Evolutionary conservation across 1,284 basidiomycete genomes (phyloP), one percentile per base, ranked within the genome.

Genomic region (Papiliotrema nemorosa): DNA sequence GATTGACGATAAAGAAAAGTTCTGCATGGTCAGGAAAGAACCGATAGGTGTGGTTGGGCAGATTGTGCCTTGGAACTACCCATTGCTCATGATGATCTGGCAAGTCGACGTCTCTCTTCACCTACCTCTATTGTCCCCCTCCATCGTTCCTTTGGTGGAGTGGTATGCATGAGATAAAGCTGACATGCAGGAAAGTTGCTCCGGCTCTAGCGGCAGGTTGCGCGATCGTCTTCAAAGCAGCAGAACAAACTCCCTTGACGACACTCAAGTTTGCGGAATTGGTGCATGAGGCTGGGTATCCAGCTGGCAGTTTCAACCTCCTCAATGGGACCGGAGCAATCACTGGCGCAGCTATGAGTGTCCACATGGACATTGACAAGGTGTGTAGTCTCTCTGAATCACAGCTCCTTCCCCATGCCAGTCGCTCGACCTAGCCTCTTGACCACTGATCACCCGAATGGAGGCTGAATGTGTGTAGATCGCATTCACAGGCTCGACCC

Each of bases 171-270:
- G n/a, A n/a, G n/a, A n/a, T n/a, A n/a, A 83, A 82, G 64, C 91
- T 92, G 90, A 89, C 88, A 84, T 78, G 85, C 10, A 92, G 90
- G 90, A 93, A 93, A 76, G 80, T 92, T 46, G 90, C 84, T 9
- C 91, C 91, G 24, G 91, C 90, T 5, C 80, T 94, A 48, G 90
- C 91, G 7, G 84, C 83, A 38, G 70, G 70, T 14, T 70, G 68
- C 49, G 66, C 64, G 16, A 57, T 73, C 39, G 60, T 73, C 51
- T 68, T 73, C 60, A 73, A 96, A 75, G 88, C 91, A 12, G 89
- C 89, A 25, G 92, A 96, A 75, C 76, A 90, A 50, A 93, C 90
- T 1, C 92, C 92, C 10, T 80, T 97, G 39, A 89, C 90, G 26
- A 90, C 90, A 16, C 79, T 92, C 47, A 62, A 84, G 85, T 75